Evolutionary conservation across 2,329 filamentous ascomycete species (phyloP).

Genomic region (Kalmusia sp.): DNA sequence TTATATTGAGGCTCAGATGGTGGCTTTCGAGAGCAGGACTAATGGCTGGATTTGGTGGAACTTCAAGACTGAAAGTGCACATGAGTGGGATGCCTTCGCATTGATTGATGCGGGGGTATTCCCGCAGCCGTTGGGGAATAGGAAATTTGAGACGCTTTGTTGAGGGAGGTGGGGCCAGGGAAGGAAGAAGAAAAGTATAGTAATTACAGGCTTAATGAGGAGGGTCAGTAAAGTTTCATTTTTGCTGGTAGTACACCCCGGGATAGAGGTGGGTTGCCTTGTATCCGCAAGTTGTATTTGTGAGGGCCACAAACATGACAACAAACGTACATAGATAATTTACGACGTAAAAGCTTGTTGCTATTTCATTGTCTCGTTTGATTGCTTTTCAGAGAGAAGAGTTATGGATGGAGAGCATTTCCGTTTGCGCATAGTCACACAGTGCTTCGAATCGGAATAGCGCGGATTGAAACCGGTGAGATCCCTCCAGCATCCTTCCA

Average conservation of each 20-base stretch:
- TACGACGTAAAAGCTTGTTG: background rate
- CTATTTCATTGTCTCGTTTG: too few species aligned
- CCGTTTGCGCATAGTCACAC: too few species aligned
- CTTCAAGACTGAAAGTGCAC: conserved; percentile 62
- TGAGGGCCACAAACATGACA: background rate
- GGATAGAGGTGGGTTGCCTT: background rate
- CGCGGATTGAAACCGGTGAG: too few species aligned
- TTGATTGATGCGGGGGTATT: conserved; percentile 60
- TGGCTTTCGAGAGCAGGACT: conserved; percentile 58
- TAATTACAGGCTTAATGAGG: background rate
- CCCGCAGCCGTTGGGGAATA: conserved; percentile 42
- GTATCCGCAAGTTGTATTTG: conserved; percentile 4
- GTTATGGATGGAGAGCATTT: too few species aligned
- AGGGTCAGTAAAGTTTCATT: too few species aligned
- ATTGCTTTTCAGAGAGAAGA: too few species aligned
- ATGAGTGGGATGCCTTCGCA: conserved; percentile 62
- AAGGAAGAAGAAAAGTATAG: background rate
- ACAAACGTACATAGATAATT: background rate
- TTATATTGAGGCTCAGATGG: conserved; percentile 64
- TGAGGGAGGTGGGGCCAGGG: background rate
- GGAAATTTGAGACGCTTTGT: conserved; percentile 30
- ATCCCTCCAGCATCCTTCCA: too few species aligned
- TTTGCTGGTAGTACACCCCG: background rate
- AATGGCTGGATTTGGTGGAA: conserved; percentile 67
- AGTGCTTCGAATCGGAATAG: too few species aligned